Evolutionary conservation across 176 grass and related monocot genomes (phyloP).

Genomic region (Bolboschoenus planiculmis): DNA sequence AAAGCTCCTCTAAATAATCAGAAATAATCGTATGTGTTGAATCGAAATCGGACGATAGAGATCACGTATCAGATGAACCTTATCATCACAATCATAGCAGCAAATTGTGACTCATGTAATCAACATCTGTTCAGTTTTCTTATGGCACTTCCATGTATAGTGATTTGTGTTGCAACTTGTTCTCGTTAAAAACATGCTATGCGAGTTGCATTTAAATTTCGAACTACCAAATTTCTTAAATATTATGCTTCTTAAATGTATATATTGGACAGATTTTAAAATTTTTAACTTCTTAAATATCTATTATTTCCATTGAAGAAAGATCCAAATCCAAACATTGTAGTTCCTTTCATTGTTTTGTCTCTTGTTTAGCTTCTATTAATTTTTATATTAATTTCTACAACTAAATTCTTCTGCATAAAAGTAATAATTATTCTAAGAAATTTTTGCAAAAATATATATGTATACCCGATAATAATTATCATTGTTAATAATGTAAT

Average conservation of each 20-base stretch:
- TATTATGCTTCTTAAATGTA: not conserved
- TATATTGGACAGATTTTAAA: not conserved
- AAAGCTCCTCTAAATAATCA: too few relatives aligned
- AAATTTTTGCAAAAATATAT: too few relatives aligned
- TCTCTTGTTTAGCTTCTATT: not conserved
- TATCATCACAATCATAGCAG: too few relatives aligned
- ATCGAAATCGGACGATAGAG: too few relatives aligned
- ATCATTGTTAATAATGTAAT: too few relatives aligned
- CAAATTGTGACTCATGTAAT: not conserved
- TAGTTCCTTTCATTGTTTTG: not conserved
- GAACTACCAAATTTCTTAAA: not conserved
- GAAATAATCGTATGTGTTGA: too few relatives aligned
- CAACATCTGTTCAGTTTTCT: not conserved
- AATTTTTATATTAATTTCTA: not conserved
- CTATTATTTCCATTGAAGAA: not conserved
- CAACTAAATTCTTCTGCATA: not conserved
- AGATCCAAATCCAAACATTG: not conserved
- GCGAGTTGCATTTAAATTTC: not conserved
- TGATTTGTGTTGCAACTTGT: not conserved
- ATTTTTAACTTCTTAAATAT: not conserved
- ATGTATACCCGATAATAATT: too few relatives aligned
- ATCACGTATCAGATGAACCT: too few relatives aligned
- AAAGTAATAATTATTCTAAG: too few relatives aligned
- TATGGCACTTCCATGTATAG: not conserved
- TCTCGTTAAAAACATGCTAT: not conserved